phyloP scores from a whole-genome alignment of 2,329 filamentous ascomycete genomes.

The Podosphaera fusca region DNA sequence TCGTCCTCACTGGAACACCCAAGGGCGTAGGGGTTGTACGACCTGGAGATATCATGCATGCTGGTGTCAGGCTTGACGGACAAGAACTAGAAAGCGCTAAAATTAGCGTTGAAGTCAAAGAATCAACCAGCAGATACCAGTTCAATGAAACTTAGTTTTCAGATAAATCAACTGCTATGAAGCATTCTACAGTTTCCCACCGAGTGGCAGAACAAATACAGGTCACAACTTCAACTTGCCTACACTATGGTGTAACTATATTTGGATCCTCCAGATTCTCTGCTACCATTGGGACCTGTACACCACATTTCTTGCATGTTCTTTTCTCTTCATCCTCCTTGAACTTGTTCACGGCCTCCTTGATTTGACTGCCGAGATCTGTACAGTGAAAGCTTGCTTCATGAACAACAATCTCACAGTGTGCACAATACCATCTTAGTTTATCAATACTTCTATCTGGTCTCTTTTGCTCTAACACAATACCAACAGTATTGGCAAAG shows the following conservation, averaged over 20 bases:
- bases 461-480: conserved; percentile 73
- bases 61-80: conserved; percentile 56
- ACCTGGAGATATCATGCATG: conserved; percentile 69
- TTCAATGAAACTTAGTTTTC: conserved; percentile 38
- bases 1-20: conserved; percentile 89
- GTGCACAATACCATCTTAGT: conserved; percentile 73
- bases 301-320: conserved; percentile 55
- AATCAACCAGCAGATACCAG: conserved; percentile 53
- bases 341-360: conserved; percentile 69
- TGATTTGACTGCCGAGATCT: conserved; percentile 84
- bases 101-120: conserved; percentile 65
- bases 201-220: no score
- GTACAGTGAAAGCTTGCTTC: conserved; percentile 75
- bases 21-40: conserved; percentile 80
- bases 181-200: no score
- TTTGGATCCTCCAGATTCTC: conserved; percentile 43
- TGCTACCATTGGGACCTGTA: conserved; percentile 29
- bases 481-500: conserved; percentile 79
- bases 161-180: background rate
- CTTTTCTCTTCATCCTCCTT: conserved; percentile 44
- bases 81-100: conserved; percentile 65
- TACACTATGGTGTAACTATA: conserved; percentile 10
- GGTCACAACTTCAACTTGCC: no score
- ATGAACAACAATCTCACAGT: conserved; percentile 51
- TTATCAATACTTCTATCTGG: conserved; percentile 47